These are phyloP conservation scores for Silene conica DNA, from an alignment of 148 eudicot species.

Conservation along the genomic window DNA sequence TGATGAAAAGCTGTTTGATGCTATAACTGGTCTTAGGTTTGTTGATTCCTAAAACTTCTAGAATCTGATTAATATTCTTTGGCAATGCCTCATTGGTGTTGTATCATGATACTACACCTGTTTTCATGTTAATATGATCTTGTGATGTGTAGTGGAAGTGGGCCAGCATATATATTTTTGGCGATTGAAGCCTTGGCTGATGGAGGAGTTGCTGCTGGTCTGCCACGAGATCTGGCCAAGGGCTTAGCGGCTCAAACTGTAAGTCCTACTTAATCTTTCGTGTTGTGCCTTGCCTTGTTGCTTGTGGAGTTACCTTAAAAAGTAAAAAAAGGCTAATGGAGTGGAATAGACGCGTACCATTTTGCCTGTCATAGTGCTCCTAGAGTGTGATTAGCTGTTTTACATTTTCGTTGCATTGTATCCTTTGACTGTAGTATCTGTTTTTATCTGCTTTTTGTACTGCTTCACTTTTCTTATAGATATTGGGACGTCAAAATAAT, in stretches of 20 bases:
- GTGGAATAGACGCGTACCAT: not conserved
- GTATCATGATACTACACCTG: not conserved
- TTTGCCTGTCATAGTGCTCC: not conserved
- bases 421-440: not conserved
- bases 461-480: constrained; percentile 7
- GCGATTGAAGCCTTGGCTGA: constrained; percentile 98
- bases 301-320: too few relatives aligned
- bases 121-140: not conserved
- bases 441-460: not conserved
- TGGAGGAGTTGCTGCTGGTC: constrained; percentile 97
- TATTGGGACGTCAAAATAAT: not conserved
- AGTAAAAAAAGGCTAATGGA: too few relatives aligned
- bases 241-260: constrained; percentile 96
- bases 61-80: not conserved
- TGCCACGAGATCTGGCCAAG: constrained; percentile 83
- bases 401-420: not conserved
- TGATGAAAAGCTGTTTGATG: constrained; percentile 84
- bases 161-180: constrained; percentile 87
- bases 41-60: not conserved
- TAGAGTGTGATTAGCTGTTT: not conserved
- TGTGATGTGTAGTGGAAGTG: constrained; percentile 64
- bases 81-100: not conserved
- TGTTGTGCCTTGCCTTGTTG: not conserved
- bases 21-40: constrained; percentile 85
- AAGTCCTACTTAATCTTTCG: constrained; percentile 23